Evolutionary conservation across 495 filamentous ascomycete species (phyloP).

Genomic region (Neurospora africana): DNA sequence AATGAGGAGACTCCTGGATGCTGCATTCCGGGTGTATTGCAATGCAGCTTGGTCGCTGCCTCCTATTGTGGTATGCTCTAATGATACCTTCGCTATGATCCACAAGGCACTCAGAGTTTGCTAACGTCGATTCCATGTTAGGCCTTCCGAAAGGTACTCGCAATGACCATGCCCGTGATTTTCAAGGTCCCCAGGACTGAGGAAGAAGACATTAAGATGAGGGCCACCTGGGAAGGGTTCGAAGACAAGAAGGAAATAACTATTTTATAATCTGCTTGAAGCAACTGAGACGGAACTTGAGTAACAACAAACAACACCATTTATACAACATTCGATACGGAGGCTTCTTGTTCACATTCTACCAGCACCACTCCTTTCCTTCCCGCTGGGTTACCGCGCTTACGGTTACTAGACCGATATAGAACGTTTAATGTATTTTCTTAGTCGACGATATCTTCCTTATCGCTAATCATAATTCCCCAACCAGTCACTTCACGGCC

Average conservation of each 20-base stretch:
- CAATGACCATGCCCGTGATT: constrained; percentile 42
- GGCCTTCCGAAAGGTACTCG: constrained; percentile 47
- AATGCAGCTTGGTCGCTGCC: constrained; percentile 28
- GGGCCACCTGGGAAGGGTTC: constrained; percentile 9
- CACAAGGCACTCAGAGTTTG: constrained; percentile 15
- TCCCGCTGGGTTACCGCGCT: not conserved
- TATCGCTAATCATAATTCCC: not conserved
- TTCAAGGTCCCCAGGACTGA: constrained; percentile 48
- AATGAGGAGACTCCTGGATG: not conserved
- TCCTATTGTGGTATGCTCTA: constrained; percentile 20
- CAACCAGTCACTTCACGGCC: not conserved
- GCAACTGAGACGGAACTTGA: not conserved
- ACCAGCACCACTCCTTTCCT: not conserved
- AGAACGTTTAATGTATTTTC: not conserved
- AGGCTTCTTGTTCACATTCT: not conserved
- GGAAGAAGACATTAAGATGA: constrained; percentile 37
- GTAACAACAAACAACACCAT: not conserved
- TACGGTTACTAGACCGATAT: not conserved
- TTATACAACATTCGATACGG: not conserved
- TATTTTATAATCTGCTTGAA: not conserved
- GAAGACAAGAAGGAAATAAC: not conserved
- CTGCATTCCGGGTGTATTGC: constrained; percentile 15
- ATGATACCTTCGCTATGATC: constrained; percentile 14
- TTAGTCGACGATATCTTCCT: not conserved
- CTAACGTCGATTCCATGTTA: constrained; percentile 20